A percentile compares a stretch with the other conserved stretches of the same genome.
phyloP scores from a whole-genome alignment of 176 grass and related monocot genomes.

The Themeda triandra region DNA sequence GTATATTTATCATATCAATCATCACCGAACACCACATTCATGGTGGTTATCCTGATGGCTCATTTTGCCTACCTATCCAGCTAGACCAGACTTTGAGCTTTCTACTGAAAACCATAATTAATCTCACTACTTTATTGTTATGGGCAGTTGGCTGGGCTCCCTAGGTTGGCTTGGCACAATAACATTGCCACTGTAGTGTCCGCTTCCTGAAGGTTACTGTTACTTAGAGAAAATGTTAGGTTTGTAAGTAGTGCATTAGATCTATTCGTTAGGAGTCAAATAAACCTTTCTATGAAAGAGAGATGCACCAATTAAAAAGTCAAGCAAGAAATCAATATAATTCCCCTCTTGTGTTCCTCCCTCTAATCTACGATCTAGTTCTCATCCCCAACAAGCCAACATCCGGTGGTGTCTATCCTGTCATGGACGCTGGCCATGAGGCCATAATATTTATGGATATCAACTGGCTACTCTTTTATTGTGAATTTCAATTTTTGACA shows the following conservation, averaged over 20 bases:
- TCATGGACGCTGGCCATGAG: not conserved
- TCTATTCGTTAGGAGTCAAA: not conserved
- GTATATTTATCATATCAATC: not conserved
- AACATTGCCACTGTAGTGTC: not conserved
- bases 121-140: not conserved
- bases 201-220: not conserved
- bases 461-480: not conserved
- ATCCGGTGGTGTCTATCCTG: not conserved
- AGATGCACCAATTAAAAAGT: not conserved
- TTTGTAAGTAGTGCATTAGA: not conserved
- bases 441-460: not conserved
- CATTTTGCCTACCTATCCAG: not conserved
- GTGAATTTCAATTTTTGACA: constrained; percentile 21
- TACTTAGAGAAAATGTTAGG: not conserved
- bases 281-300: not conserved
- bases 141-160: not conserved
- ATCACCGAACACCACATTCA: not conserved
- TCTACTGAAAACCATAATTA: constrained; percentile 16
- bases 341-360: not conserved
- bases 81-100: not conserved
- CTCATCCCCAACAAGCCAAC: not conserved
- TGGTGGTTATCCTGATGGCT: not conserved
- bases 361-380: not conserved
- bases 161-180: not conserved
- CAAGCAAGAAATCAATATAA: not conserved